phyloP scores from a whole-genome alignment of 495 filamentous ascomycete species.

The Penicillium ucsense region DNA sequence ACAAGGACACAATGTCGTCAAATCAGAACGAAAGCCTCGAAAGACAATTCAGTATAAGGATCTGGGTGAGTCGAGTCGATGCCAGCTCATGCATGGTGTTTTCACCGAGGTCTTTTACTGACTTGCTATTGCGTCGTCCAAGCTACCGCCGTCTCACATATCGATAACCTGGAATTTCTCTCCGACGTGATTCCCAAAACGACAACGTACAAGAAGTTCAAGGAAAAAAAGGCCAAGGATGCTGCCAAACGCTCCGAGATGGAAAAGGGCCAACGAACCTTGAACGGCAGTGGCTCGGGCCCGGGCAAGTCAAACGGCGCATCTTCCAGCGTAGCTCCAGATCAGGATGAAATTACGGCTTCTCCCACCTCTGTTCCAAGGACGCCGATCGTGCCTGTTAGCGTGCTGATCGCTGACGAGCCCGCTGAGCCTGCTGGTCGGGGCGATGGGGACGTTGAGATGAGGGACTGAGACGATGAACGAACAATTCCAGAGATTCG shows the following conservation, averaged over 20 bases:
- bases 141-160: slow-evolving; percentile 80
- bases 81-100: no score
- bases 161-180: slow-evolving; percentile 93
- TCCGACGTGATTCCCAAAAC: slow-evolving; percentile 84
- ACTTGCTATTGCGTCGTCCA: background rate
- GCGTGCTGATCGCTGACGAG: slow-evolving; percentile 31
- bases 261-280: slow-evolving; percentile 45
- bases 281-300: slow-evolving; percentile 29
- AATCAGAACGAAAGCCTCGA: slow-evolving; percentile 80
- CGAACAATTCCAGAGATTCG: slow-evolving; percentile 6
- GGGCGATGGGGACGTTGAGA: slow-evolving; percentile 46
- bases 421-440: slow-evolving; percentile 15
- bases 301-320: slow-evolving; percentile 24
- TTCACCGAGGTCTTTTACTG: no score
- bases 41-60: slow-evolving; percentile 96
- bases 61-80: slow-evolving; percentile 44
- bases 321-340: slow-evolving; percentile 1
- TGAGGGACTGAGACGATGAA: slow-evolving; percentile 31
- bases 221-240: slow-evolving; percentile 49
- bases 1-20: slow-evolving; percentile 80
- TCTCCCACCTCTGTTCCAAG: slow-evolving; percentile 19
- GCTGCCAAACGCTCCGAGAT: slow-evolving; percentile 30
- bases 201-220: slow-evolving; percentile 67
- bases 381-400: slow-evolving; percentile 25
- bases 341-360: slow-evolving; percentile 7